Conservation (phyloP, 2,329 filamentous ascomycete species). For the Akanthomyces lecanii region DNA sequence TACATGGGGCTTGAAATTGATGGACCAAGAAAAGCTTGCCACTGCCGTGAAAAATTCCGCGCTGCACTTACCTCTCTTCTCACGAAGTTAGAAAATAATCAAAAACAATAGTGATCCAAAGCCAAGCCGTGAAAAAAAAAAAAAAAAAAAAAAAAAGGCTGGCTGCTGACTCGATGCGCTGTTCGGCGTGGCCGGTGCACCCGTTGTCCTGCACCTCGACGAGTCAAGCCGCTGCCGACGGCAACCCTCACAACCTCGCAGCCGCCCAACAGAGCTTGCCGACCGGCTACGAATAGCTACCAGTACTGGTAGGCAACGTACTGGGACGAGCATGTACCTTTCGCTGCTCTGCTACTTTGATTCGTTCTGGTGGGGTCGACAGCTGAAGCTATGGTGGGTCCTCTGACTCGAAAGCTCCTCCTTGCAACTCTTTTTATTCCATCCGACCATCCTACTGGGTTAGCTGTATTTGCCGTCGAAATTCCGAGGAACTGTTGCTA, state of each 20-base stretch:
- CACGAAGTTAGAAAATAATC: too few relatives aligned
- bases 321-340: too few relatives aligned
- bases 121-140: background rate
- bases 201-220: background rate
- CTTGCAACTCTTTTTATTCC: slow-evolving; percentile 8
- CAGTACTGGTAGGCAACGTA: too few relatives aligned
- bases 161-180: slow-evolving; percentile 10
- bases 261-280: too few relatives aligned
- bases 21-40: background rate
- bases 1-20: background rate
- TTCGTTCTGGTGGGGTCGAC: background rate
- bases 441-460: background rate
- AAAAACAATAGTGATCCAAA: background rate
- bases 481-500: background rate
- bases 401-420: slow-evolving; percentile 10
- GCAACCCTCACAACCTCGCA: background rate
- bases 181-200: slow-evolving; percentile 13
- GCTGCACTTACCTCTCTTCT: too few relatives aligned
- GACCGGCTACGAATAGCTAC: background rate
- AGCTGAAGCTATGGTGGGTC: slow-evolving; percentile 17
- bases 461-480: background rate
- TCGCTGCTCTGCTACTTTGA: background rate
- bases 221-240: slow-evolving; percentile 13
- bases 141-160: too few relatives aligned
- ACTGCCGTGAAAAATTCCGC: background rate